These are phyloP conservation scores for Dipteronia dyeriana DNA, from an alignment of 345 rosid genomes.

Conservation along the genomic window DNA sequence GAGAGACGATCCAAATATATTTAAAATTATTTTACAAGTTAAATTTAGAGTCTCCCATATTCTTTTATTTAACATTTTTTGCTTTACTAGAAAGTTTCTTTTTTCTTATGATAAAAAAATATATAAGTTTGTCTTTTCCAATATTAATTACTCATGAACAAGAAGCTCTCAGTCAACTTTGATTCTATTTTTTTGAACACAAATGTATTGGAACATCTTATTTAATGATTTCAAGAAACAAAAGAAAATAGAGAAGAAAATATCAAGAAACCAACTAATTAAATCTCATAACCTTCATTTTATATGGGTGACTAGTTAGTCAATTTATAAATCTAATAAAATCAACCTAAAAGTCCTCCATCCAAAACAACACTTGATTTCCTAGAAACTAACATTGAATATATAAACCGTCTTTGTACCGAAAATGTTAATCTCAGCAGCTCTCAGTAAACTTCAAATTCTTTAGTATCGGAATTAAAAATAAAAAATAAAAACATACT, in stretches of 20 bases:
- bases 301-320: no score
- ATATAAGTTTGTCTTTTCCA: background rate
- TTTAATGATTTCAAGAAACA: no score
- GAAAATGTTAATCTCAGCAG: no score
- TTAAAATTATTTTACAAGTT: background rate
- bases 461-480: no score
- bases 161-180: background rate
- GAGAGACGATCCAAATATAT: no score
- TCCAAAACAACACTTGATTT: background rate
- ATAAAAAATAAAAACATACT: no score
- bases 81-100: background rate
- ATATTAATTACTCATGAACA: background rate
- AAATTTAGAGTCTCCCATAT: background rate
- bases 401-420: no score
- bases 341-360: background rate
- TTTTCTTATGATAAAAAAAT: no score
- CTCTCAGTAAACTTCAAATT: no score
- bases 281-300: background rate
- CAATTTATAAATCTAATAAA: no score
- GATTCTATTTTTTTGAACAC: background rate
- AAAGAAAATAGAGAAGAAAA: no score
- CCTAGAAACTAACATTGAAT: no score
- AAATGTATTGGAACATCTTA: background rate
- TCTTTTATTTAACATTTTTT: background rate
- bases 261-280: background rate